Evolutionary conservation across 345 rosid species (phyloP), one percentile per base, ranked within the genome.

Genomic region (Acer yangbiense): DNA sequence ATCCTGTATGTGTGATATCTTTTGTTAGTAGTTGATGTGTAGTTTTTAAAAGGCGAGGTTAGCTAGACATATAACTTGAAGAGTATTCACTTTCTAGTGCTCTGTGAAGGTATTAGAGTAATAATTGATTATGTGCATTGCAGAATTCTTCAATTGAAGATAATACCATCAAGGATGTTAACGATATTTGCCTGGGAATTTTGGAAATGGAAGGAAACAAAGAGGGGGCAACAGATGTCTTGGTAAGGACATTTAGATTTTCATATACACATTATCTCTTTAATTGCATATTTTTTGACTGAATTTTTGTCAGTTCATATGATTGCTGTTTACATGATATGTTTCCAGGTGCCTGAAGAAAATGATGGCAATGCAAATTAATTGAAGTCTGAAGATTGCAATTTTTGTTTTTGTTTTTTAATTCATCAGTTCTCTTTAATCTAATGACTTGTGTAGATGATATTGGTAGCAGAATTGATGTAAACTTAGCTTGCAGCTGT

Each of bases 61-160:
- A 25, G 27, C 27, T 1, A 25, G 65, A n/a, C 14, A 55, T 23
- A 41, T 23, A 41, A 21, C 41, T 77, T 39, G 75, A 67, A 57
- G 23, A 57, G 48, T 13, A 70, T 76, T 71, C 27, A 20, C 62
- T 11, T 43, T 72, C 68, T 55, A 4, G 18, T 29, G 39, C 48
- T 71, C 29, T 20, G 43, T 52, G 55, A 39, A 29, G 27, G 9
- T 29, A 39, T 44, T 25, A 25, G 12, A 23, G 41, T 18, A n/a
- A 23, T 48, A 41, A n/a, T 32, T 18, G 32, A 46, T 73, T 48
- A 6, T 35, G 39, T 5, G 39, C 6, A 35, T 35, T 35, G 39
- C 39, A 84, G 82, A 74, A 11, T 76, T 50, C 72, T 63, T 58
- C 17, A 20, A 64, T 70, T 12, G 82, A 48, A 65, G 82, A 74